These are phyloP conservation scores for Sphenostylis stenocarpa DNA, from an alignment of 306 rosid genomes.

Conservation along the genomic window DNA sequence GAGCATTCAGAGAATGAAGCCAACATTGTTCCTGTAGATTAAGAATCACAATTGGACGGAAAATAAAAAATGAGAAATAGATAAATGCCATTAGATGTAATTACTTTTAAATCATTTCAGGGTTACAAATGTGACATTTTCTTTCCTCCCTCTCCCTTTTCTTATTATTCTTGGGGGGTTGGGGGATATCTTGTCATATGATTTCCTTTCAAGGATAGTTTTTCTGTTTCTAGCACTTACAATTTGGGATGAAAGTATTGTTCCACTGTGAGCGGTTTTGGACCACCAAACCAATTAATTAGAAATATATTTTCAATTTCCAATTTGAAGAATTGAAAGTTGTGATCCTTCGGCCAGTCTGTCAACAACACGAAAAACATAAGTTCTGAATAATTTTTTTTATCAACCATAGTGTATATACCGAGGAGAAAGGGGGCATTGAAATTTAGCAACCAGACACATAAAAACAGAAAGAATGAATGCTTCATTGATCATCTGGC, in stretches of 20 bases:
- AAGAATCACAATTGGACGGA: background rate
- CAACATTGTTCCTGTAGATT: conserved; percentile 42
- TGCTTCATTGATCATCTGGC: background rate
- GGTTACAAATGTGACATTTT: background rate
- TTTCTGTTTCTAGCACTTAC: conserved; percentile 25
- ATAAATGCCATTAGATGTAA: background rate
- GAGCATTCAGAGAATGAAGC: conserved; percentile 36
- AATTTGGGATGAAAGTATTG: conserved; percentile 58
- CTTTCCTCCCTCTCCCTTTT: background rate
- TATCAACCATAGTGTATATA: conserved; percentile 1
- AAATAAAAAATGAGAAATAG: conserved; percentile 1
- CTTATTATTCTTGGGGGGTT: background rate
- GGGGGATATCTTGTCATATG: background rate
- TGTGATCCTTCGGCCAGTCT: conserved; percentile 82
- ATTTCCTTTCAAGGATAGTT: conserved; percentile 7
- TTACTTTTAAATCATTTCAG: background rate
- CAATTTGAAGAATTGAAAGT: conserved; percentile 70
- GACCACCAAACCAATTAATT: conserved; percentile 86
- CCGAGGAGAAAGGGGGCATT: background rate
- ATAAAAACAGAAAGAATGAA: conserved; percentile 8
- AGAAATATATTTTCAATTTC: conserved; percentile 73
- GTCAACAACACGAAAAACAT: conserved; percentile 20
- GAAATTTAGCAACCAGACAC: conserved; percentile 12
- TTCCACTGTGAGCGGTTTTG: conserved; percentile 75
- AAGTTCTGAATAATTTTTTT: background rate